Conservation (phyloP, 2,329 filamentous ascomycete genomes). For the Diaporthe sp. region DNA sequence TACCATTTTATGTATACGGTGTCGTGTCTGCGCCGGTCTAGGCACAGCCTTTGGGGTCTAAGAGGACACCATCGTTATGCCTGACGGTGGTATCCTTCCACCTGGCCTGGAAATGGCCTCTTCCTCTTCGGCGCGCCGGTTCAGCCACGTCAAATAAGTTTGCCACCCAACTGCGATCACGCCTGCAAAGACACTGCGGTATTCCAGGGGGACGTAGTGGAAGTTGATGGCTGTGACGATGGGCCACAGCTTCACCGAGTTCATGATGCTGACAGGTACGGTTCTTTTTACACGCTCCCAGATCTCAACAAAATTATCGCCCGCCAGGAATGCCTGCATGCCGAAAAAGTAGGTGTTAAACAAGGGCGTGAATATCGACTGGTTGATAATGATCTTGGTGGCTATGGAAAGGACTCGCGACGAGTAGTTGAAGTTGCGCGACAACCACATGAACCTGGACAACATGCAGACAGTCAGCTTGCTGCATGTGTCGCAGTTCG, state of each 20-base stretch:
- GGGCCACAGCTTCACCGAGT: slow-evolving; percentile 90
- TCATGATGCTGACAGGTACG: slow-evolving; percentile 81
- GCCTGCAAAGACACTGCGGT: slow-evolving; percentile 83
- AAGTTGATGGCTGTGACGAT: slow-evolving; percentile 89
- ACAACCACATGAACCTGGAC: slow-evolving; percentile 81
- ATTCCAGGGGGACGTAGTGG: slow-evolving; percentile 83
- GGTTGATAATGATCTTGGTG: slow-evolving; percentile 85
- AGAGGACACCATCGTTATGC: slow-evolving; percentile 10
- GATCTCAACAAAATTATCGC: slow-evolving; percentile 73
- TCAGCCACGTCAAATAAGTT: slow-evolving; percentile 87
- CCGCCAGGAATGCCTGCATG: slow-evolving; percentile 80
- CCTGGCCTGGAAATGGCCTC: slow-evolving; percentile 50
- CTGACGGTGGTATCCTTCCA: slow-evolving; percentile 30
- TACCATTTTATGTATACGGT: neutral
- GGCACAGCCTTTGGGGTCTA: neutral
- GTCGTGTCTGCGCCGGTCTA: neutral
- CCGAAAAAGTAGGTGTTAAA: slow-evolving; percentile 90
- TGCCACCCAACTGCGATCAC: slow-evolving; percentile 90
- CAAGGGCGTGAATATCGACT: slow-evolving; percentile 82
- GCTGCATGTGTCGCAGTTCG: neutral
- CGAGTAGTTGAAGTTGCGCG: slow-evolving; percentile 84
- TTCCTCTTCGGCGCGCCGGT: slow-evolving; percentile 76
- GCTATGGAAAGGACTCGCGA: slow-evolving; percentile 78
- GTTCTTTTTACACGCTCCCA: slow-evolving; percentile 80
- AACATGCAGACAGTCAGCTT: neutral